Evolutionary conservation across 2,329 filamentous ascomycete species (phyloP), one percentile per base, ranked within the genome.

Genomic region (Sphaerostilbella broomeana): DNA sequence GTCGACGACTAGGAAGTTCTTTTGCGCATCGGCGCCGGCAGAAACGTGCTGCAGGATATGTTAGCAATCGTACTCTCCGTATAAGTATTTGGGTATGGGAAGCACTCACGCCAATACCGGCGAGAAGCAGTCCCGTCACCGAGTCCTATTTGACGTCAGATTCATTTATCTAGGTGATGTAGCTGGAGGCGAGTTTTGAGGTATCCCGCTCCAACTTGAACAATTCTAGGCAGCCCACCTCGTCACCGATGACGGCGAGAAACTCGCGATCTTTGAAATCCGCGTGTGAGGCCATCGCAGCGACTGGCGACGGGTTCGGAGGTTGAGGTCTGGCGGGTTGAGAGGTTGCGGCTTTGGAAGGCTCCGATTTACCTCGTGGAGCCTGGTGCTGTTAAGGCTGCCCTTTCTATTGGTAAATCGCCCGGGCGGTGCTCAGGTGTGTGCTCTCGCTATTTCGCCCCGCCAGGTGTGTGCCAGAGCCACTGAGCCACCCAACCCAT

Each of bases 1-100:
- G 64, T 98, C 90, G 46, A 98, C 92, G 41, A 98, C 87, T 8
- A 98, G 79, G 69, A 95, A 98, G 73, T 98, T 98, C 72, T 95
- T 94, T 61, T 95, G 84, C 26, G 85, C 77, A 59, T 94, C 87
- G 30, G 90, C 86, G 6, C 86, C 84, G 38, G 83, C 75, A 12
- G 88, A 94, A 47, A 97, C 89, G 62, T 97, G 90, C 89, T 95
- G 49, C 29, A 9, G 11, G 19, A 43, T n/a, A 19, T 15, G 30
- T 46, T 13, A 48, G 38, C 6, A 11, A 13, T 4, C 27, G 10
- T 11, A 20, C 9, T n/a, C 7, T 7, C 10, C 9, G 22, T 11
- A 26, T 20, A 15, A n/a, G 15, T 8, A 12, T 11, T 22, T 17
- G 8, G n/a, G 13, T n/a, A 19, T 10, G 10, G 20, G 34, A 41